These are phyloP conservation scores for Pichia sp. DNA, from an alignment of 1,139 yeast genomes.

Conservation along the genomic window DNA sequence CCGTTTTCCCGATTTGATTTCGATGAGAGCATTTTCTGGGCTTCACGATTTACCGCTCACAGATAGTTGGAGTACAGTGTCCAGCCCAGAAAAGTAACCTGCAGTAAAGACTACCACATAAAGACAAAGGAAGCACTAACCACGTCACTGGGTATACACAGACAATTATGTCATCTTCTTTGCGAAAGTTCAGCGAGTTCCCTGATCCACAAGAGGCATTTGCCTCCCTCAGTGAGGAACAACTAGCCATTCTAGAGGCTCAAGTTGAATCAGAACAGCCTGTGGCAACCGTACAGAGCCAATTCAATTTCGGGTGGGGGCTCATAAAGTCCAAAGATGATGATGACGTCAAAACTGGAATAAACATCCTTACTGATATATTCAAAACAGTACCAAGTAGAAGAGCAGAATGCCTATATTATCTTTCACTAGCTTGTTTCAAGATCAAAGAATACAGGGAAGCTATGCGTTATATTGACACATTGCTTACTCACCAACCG, in stretches of 20 bases:
- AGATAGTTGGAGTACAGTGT: too few relatives aligned
- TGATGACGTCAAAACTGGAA: slow-evolving; percentile 59
- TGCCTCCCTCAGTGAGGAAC: slow-evolving; percentile 66
- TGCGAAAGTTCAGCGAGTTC: slow-evolving; percentile 17
- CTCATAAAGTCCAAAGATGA: slow-evolving; percentile 67
- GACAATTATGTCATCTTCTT: slow-evolving; percentile 2
- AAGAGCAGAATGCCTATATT: slow-evolving; percentile 85
- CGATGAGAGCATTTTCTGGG: too few relatives aligned
- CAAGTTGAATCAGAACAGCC: slow-evolving; percentile 83
- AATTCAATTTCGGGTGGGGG: slow-evolving; percentile 97
- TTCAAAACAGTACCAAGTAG: slow-evolving; percentile 75
- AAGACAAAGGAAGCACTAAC: too few relatives aligned
- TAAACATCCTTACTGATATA: slow-evolving; percentile 64
- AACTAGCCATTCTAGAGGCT: slow-evolving; percentile 63
- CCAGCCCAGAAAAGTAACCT: too few relatives aligned
- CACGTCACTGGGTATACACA: too few relatives aligned
- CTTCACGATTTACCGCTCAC: too few relatives aligned
- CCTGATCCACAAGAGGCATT: slow-evolving; percentile 24
- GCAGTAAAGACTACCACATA: too few relatives aligned
- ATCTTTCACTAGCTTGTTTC: slow-evolving; percentile 80
- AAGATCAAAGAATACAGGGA: slow-evolving; percentile 83
- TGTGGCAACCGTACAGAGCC: slow-evolving; percentile 70
- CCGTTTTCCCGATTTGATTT: too few relatives aligned
- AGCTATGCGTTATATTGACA: slow-evolving; percentile 80
- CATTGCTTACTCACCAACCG: slow-evolving; percentile 72